phyloP scores from a whole-genome alignment of 1,284 basidiomycete genomes.

The Cutaneotrichosporon sp. region DNA sequence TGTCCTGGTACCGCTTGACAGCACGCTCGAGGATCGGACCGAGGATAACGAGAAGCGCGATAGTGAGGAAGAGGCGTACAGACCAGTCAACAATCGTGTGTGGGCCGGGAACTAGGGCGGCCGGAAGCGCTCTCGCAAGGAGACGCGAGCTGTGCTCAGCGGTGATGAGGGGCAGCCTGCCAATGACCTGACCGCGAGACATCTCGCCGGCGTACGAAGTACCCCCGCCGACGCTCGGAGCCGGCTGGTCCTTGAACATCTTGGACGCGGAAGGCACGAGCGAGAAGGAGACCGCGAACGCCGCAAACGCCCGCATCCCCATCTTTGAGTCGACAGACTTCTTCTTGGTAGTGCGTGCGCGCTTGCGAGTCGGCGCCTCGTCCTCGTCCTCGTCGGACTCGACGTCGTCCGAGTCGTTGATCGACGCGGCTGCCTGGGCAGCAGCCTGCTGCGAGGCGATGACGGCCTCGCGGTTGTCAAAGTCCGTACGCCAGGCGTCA shows the following conservation, averaged over 20 bases:
- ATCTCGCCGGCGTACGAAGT: conserved; percentile 14
- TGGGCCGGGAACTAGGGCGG: conserved; percentile 32
- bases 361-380: conserved; percentile 27
- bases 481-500: conserved; percentile 38
- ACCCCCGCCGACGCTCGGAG: background rate
- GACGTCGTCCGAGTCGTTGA: conserved; percentile 32
- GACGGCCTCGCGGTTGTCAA: conserved; percentile 37
- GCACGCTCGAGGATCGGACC: conserved; percentile 31
- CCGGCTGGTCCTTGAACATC: conserved; percentile 23
- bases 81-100: conserved; percentile 44
- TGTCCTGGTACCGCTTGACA: conserved; percentile 22
- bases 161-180: conserved; percentile 43
- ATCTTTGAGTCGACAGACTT: conserved; percentile 20
- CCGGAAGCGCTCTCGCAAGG: conserved; percentile 34
- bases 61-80: conserved; percentile 40
- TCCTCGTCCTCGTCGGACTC: conserved; percentile 38
- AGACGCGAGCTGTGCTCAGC: conserved; percentile 47
- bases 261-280: conserved; percentile 43
- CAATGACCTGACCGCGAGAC: conserved; percentile 36
- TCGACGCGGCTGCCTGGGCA: conserved; percentile 23
- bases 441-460: conserved; percentile 30
- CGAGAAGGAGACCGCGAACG: conserved; percentile 48
- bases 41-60: conserved; percentile 33
- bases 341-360: conserved; percentile 26
- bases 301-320: conserved; percentile 43